These are phyloP conservation scores for Sclerotinia sclerotiorum DNA, from an alignment of 2,329 filamentous ascomycete genomes.

Conservation along the genomic window DNA sequence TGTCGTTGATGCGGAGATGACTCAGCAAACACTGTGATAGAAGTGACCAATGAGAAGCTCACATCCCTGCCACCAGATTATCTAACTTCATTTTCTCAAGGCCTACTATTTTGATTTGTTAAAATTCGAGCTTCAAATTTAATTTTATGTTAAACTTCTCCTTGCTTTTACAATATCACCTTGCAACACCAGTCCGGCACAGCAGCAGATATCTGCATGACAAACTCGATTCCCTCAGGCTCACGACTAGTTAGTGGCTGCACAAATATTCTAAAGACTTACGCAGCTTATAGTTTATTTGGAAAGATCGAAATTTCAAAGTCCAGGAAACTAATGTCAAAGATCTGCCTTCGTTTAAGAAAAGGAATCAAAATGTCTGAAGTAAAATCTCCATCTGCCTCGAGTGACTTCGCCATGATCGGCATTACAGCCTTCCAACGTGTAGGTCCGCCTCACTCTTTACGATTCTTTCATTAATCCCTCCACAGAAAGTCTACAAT, in stretches of 20 bases:
- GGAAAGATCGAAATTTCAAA: background rate
- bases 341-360: background rate
- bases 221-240: too few relatives aligned
- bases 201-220: too few relatives aligned
- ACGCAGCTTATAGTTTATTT: too few relatives aligned
- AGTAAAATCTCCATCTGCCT: background rate
- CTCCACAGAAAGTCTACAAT: conserved; percentile 48
- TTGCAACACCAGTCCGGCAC: too few relatives aligned
- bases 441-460: conserved; percentile 10
- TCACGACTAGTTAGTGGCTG: too few relatives aligned
- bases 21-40: conserved; percentile 14
- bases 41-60: conserved; percentile 12
- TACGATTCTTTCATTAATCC: background rate
- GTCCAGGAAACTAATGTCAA: background rate
- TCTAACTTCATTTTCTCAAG: background rate
- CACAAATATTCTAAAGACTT: too few relatives aligned
- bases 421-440: conserved; percentile 34
- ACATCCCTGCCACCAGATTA: background rate
- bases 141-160: too few relatives aligned
- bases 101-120: background rate
- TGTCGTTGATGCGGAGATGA: background rate
- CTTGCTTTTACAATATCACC: too few relatives aligned
- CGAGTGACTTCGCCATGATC: conserved; percentile 25
- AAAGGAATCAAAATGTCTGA: background rate
- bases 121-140: too few relatives aligned